Conservation (phyloP, 257 asterid species). For the Scutellaria barbata region DNA sequence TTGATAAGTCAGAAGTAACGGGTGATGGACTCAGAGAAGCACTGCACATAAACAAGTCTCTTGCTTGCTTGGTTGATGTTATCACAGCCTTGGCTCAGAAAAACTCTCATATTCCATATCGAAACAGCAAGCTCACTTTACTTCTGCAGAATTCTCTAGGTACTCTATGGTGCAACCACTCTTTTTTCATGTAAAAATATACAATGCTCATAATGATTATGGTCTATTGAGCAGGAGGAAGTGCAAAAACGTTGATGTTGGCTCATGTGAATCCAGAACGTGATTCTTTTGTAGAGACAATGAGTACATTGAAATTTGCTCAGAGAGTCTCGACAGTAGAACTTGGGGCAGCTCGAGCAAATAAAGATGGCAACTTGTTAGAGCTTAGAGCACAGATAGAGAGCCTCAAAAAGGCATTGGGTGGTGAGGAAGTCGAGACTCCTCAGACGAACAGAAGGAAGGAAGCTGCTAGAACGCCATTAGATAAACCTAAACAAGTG, state of each 20-base stretch:
- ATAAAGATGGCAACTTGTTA: conserved; percentile 74
- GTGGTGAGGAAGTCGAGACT: conserved; percentile 47
- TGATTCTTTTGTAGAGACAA: conserved; percentile 80
- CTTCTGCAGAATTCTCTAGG: conserved; percentile 92
- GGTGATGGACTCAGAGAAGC: conserved; percentile 82
- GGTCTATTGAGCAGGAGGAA: conserved; percentile 64
- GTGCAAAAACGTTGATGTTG: conserved; percentile 84
- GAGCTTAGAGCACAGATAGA: conserved; percentile 86
- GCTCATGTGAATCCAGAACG: conserved; percentile 85
- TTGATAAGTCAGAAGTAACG: conserved; percentile 72
- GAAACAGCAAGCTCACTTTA: conserved; percentile 90
- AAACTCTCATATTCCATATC: conserved; percentile 77
- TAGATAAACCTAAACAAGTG: conserved; percentile 39
- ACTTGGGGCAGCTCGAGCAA: conserved; percentile 83
- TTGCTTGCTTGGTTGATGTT: conserved; percentile 84
- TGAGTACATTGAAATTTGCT: conserved; percentile 85
- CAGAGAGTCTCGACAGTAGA: conserved; percentile 88
- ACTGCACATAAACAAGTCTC: conserved; percentile 77
- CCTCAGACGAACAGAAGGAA: conserved; percentile 47
- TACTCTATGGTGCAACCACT: too few relatives aligned
- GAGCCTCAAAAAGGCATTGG: conserved; percentile 67
- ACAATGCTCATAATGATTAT: conserved; percentile 9
- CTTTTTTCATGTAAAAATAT: background rate
- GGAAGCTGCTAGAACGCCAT: conserved; percentile 54
- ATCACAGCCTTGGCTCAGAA: conserved; percentile 89